phyloP scores from a whole-genome alignment of 768 basidiomycete genomes.

The Mycena vulgaris region DNA sequence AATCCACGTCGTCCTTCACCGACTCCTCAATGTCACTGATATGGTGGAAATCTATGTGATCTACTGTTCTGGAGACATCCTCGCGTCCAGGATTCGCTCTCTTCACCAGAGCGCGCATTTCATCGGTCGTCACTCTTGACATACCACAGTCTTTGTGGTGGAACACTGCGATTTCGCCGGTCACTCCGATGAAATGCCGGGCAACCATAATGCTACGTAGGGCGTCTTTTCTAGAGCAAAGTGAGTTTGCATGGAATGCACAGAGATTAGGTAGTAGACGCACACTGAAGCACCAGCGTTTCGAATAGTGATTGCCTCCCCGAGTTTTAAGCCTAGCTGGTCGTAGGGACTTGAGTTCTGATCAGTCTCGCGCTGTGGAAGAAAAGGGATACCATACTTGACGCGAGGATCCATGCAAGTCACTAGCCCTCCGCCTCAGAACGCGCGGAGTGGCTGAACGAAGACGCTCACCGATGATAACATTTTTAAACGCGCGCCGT shows the following conservation, averaged over 20 bases:
- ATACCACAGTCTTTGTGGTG: constrained; percentile 73
- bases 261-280: constrained; percentile 35
- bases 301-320: constrained; percentile 67
- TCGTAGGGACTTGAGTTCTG: constrained; percentile 53
- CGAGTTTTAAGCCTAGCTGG: constrained; percentile 62
- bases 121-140: constrained; percentile 59
- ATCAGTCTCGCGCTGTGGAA: neutral
- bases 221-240: constrained; percentile 58
- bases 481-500: constrained; percentile 52
- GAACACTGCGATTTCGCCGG: constrained; percentile 61
- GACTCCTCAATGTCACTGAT: constrained; percentile 58
- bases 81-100: constrained; percentile 43
- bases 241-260: neutral
- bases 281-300: constrained; percentile 67
- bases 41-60: constrained; percentile 59
- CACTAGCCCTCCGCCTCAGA: constrained; percentile 43
- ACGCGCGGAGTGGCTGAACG: neutral
- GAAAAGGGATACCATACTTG: constrained; percentile 48
- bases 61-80: constrained; percentile 45
- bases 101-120: constrained; percentile 56
- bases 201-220: constrained; percentile 66
- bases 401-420: constrained; percentile 73
- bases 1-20: constrained; percentile 61
- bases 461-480: constrained; percentile 51
- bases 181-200: constrained; percentile 65